These are phyloP conservation scores for Polygonum maritimum DNA, from an alignment of 148 eudicot genomes.

Conservation along the genomic window DNA sequence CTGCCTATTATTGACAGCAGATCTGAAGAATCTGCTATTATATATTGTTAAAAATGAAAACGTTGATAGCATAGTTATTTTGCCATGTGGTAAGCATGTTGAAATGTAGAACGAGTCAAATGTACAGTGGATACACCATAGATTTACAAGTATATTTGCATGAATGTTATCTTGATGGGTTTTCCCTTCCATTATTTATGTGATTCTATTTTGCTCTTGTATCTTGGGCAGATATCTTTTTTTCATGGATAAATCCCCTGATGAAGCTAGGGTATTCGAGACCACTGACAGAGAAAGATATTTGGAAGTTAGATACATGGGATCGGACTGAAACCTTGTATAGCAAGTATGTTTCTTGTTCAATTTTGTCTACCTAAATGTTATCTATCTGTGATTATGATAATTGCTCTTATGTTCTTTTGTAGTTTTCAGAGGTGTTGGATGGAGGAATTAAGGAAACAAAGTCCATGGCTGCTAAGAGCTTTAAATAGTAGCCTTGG, in stretches of 20 bases:
- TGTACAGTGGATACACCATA: background rate
- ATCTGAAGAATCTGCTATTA: background rate
- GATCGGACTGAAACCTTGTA: constrained; percentile 81
- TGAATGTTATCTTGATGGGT: background rate
- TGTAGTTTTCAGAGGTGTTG: constrained; percentile 75
- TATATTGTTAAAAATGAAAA: background rate
- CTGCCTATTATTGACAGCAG: background rate
- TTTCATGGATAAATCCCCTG: constrained; percentile 80
- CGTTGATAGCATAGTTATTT: background rate
- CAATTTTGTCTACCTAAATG: background rate
- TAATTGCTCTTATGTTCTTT: constrained; percentile 1
- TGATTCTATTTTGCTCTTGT: constrained; percentile 1
- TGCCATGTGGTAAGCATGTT: background rate
- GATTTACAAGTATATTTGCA: background rate
- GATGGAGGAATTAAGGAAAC: constrained; percentile 58
- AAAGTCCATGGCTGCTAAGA: constrained; percentile 84
- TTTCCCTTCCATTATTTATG: background rate
- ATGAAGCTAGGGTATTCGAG: constrained; percentile 79
- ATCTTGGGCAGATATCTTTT: constrained; percentile 44
- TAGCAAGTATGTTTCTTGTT: constrained; percentile 39
- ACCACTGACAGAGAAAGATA: constrained; percentile 93
- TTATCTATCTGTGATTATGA: background rate
- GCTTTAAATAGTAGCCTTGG: constrained; percentile 80
- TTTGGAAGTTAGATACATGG: constrained; percentile 96
- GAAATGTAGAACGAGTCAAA: background rate